Percentiles rank a stretch among this genome's conserved stretches.
These are phyloP conservation scores for Zanthoxylum bungeanum DNA, from an alignment of 345 rosid genomes.

Conservation along the genomic window DNA sequence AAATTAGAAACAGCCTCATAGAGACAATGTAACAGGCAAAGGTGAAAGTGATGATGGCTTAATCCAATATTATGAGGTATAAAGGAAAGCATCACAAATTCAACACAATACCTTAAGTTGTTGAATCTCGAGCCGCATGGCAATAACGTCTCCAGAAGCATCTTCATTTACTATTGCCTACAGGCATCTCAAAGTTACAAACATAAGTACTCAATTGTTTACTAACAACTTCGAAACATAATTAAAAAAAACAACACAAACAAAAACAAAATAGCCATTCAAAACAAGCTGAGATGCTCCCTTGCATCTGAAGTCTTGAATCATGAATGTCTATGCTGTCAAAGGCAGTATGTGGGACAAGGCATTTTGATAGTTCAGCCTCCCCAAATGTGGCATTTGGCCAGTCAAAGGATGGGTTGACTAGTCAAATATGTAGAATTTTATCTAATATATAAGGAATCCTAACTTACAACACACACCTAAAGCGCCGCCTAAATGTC, in stretches of 20 bases:
- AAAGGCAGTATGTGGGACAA: no score
- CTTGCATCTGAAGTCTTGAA: neutral
- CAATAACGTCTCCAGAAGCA: slow-evolving; percentile 93
- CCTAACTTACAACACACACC: no score
- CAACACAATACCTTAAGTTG: slow-evolving; percentile 68
- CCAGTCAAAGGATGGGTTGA: no score
- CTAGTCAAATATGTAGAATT: no score
- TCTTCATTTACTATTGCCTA: slow-evolving; percentile 98
- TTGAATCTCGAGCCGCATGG: slow-evolving; percentile 93
- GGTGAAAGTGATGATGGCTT: no score
- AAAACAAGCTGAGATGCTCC: neutral
- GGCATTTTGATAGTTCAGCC: no score
- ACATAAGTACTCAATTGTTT: neutral
- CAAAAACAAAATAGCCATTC: neutral
- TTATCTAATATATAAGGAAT: no score
- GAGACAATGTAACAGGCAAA: neutral
- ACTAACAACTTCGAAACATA: neutral
- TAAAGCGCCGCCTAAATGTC: no score
- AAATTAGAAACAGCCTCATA: neutral
- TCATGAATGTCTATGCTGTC: no score
- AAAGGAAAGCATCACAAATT: neutral
- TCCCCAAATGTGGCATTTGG: no score
- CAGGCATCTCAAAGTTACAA: slow-evolving; percentile 1
- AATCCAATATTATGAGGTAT: neutral
- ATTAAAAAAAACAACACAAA: neutral